A percentile compares a stretch with the other conserved stretches of the same genome.
Evolutionary conservation across 768 basidiomycete genomes (phyloP).

Genomic region (Cystobasidium ongulense): DNA sequence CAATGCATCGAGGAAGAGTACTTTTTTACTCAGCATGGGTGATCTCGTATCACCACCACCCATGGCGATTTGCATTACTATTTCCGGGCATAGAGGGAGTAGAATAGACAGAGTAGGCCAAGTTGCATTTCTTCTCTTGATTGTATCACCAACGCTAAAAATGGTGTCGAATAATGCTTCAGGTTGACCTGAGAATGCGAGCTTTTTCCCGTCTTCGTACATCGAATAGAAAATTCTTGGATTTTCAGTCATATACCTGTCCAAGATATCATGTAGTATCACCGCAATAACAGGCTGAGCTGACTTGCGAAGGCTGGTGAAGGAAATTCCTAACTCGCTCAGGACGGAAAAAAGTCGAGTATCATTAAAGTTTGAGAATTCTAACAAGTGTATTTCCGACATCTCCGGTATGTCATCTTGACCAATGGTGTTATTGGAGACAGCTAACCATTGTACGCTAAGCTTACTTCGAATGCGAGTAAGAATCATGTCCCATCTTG

Average conservation of each 20-base stretch:
- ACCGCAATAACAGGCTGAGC: not conserved
- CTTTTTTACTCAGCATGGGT: constrained; percentile 15
- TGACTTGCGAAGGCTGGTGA: not conserved
- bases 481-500: constrained; percentile 24
- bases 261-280: not conserved
- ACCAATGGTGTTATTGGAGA: not conserved
- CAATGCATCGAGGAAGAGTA: not conserved
- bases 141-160: not conserved
- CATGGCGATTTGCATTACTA: constrained; percentile 7
- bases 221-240: not conserved
- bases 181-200: not conserved
- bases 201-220: not conserved
- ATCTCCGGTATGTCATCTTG: constrained; percentile 10
- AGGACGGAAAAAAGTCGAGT: not conserved
- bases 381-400: not conserved
- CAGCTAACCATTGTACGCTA: not conserved
- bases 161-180: not conserved
- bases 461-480: not conserved
- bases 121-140: not conserved
- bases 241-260: not conserved
- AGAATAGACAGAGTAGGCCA: constrained; percentile 17
- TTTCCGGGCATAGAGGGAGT: constrained; percentile 10
- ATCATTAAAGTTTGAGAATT: not conserved
- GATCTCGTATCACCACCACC: constrained; percentile 20
- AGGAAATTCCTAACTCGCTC: not conserved